These are phyloP conservation scores for Aspergillus ochraceoroseus DNA, from an alignment of 2,329 filamentous ascomycete species.

Conservation along the genomic window DNA sequence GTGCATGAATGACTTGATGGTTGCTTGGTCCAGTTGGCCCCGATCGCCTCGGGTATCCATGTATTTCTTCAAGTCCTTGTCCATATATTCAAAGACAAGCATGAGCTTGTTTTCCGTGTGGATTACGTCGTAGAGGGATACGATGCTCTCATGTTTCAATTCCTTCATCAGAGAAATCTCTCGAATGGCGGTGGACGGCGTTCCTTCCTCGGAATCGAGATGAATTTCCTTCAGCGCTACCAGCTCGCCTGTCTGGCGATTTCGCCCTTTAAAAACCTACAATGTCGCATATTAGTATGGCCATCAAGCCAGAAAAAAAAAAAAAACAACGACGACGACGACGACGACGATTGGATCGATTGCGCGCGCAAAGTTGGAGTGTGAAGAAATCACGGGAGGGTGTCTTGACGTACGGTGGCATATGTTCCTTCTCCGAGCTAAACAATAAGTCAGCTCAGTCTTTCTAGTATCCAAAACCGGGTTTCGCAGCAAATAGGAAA, in stretches of 20 bases:
- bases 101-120: conserved; percentile 99
- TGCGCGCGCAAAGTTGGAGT: conserved; percentile 6
- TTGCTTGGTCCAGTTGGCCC: conserved; percentile 78
- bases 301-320: too few species aligned
- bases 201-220: conserved; percentile 96
- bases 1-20: conserved; percentile 99
- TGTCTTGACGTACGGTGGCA: conserved; percentile 72
- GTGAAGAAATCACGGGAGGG: not conserved
- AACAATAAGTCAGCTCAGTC: conserved; percentile 4
- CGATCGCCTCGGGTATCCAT: conserved; percentile 93
- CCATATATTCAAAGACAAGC: conserved; percentile 99
- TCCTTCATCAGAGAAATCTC: conserved; percentile 99
- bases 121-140: conserved; percentile 95
- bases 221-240: conserved; percentile 98
- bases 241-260: conserved; percentile 91
- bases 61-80: conserved; percentile 95
- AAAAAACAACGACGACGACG: too few species aligned
- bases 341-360: too few species aligned
- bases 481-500: not conserved
- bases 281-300: conserved; percentile 20
- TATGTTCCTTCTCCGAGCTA: conserved; percentile 94
- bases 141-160: conserved; percentile 97
- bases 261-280: conserved; percentile 96
- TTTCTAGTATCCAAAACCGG: not conserved
- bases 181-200: conserved; percentile 91